A percentile compares a stretch with the other conserved stretches of the same genome.
Conservation (phyloP, 176 grass and related monocot genomes). For the Carex littledalei region DNA sequence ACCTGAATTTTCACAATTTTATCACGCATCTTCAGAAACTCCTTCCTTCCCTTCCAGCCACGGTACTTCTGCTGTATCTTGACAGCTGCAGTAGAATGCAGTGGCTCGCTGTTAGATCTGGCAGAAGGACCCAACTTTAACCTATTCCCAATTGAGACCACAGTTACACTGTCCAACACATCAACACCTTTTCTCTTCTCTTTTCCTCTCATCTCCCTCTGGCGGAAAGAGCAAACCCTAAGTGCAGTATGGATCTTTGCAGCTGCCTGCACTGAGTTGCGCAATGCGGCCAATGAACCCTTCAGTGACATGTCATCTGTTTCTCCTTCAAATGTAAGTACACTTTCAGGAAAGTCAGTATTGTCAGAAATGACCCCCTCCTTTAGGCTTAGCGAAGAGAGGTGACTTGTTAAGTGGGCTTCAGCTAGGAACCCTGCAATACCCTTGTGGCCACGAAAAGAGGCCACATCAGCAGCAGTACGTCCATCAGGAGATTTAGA, state of each 20-base stretch:
- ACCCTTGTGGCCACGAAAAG: conserved; percentile 63
- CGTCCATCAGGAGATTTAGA: conserved; percentile 52
- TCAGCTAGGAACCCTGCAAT: conserved; percentile 87
- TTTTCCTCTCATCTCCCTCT: conserved; percentile 31
- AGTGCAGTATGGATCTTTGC: conserved; percentile 59
- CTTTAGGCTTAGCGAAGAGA: conserved; percentile 52
- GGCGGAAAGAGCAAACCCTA: conserved; percentile 63
- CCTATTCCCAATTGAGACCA: conserved; percentile 29
- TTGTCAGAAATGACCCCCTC: conserved; percentile 37
- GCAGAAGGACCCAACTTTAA: conserved; percentile 19
- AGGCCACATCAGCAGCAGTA: conserved; percentile 78
- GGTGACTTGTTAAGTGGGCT: conserved; percentile 76
- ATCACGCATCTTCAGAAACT: conserved; percentile 54
- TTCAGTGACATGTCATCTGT: conserved; percentile 14
- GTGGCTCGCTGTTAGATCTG: conserved; percentile 35
- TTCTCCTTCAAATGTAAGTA: conserved; percentile 43
- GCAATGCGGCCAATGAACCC: conserved; percentile 49
- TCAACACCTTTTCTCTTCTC: conserved; percentile 13
- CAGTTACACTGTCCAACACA: conserved; percentile 15
- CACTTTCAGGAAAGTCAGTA: conserved; percentile 24
- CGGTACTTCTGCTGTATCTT: conserved; percentile 81
- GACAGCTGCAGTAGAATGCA: conserved; percentile 47
- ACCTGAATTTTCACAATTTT: conserved; percentile 87
- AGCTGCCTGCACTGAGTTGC: conserved; percentile 64
- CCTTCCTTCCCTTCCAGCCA: conserved; percentile 73